phyloP scores from a whole-genome alignment of 2,329 filamentous ascomycete species.

The Seiridium cupressi region DNA sequence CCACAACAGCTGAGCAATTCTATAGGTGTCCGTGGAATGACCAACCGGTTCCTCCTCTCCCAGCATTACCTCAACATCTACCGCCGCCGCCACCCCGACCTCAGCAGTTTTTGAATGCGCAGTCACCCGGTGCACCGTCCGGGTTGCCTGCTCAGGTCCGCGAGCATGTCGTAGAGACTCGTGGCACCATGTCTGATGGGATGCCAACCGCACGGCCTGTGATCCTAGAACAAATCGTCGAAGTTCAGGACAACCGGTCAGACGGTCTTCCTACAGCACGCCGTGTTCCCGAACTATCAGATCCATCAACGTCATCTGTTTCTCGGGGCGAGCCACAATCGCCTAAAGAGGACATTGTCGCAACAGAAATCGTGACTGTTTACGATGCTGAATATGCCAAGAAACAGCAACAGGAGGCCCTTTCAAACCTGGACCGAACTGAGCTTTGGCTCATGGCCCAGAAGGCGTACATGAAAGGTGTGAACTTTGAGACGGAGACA shows the following conservation, averaged over 20 bases:
- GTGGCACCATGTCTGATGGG: conserved; percentile 53
- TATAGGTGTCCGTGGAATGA: conserved; percentile 79
- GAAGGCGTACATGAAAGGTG: conserved; percentile 69
- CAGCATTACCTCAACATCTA: conserved; percentile 21
- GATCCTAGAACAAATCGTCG: conserved; percentile 37
- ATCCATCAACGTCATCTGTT: conserved; percentile 27
- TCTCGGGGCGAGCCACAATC: conserved; percentile 34
- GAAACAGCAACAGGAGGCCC: conserved; percentile 68
- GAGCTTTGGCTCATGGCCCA: conserved; percentile 85
- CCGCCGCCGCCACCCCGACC: conserved; percentile 36
- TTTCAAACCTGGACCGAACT: conserved; percentile 79
- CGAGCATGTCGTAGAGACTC: conserved; percentile 5
- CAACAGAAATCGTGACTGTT: conserved; percentile 65
- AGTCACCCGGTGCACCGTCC: conserved; percentile 46
- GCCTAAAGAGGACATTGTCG: conserved; percentile 52
- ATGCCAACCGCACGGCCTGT: conserved; percentile 65
- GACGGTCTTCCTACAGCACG: conserved; percentile 27
- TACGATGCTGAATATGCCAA: conserved; percentile 74
- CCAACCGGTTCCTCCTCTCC: conserved; percentile 34
- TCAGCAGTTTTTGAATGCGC: conserved; percentile 31
- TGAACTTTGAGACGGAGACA: conserved; percentile 52
- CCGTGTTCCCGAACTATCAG: conserved; percentile 21
- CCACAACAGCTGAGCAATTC: conserved; percentile 88
- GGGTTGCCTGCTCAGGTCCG: conserved; percentile 68
- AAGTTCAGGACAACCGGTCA: conserved; percentile 25